Evolutionary conservation across 2,329 filamentous ascomycete species (phyloP).

Genomic region (Botrytis sinoallii): DNA sequence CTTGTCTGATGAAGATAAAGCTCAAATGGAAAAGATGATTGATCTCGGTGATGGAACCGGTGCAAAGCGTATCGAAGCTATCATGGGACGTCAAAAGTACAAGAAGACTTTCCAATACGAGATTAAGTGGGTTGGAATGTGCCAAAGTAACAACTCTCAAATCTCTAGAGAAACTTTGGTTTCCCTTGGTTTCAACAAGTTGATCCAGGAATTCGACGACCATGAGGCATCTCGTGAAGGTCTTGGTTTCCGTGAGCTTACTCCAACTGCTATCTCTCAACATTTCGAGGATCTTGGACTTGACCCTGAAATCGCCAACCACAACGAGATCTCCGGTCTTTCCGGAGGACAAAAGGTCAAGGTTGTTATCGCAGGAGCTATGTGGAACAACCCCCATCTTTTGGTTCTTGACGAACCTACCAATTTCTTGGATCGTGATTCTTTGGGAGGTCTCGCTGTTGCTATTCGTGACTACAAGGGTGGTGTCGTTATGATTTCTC

Average conservation of each 20-base stretch:
- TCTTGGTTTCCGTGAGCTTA: slow-evolving; percentile 90
- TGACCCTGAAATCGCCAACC: slow-evolving; percentile 96
- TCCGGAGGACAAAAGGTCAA: slow-evolving; percentile 99
- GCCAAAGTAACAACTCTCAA: slow-evolving; percentile 89
- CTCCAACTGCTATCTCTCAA: slow-evolving; percentile 91
- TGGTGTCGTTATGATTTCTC: slow-evolving; percentile 98
- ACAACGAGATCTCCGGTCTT: slow-evolving; percentile 95
- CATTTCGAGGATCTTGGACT: slow-evolving; percentile 97
- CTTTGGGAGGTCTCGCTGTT: slow-evolving; percentile 91
- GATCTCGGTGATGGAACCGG: slow-evolving; percentile 82
- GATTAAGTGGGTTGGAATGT: slow-evolving; percentile 88
- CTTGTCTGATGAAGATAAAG: slow-evolving; percentile 78
- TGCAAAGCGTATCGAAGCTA: slow-evolving; percentile 71
- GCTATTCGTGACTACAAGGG: slow-evolving; percentile 98
- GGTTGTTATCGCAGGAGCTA: slow-evolving; percentile 91
- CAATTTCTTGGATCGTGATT: slow-evolving; percentile 98
- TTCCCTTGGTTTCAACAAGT: slow-evolving; percentile 83
- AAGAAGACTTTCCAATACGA: slow-evolving; percentile 99
- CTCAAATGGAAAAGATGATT: slow-evolving; percentile 87
- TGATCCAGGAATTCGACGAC: slow-evolving; percentile 97
- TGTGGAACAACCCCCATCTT: slow-evolving; percentile 99
- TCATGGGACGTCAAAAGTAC: slow-evolving; percentile 96
- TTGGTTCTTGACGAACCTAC: slow-evolving; percentile 97
- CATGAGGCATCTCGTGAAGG: slow-evolving; percentile 98
- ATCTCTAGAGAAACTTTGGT: slow-evolving; percentile 89